Evolutionary conservation across 2,329 filamentous ascomycete species (phyloP), one percentile per base, ranked within the genome.

Genomic region (Ophiostoma angusticollis): DNA sequence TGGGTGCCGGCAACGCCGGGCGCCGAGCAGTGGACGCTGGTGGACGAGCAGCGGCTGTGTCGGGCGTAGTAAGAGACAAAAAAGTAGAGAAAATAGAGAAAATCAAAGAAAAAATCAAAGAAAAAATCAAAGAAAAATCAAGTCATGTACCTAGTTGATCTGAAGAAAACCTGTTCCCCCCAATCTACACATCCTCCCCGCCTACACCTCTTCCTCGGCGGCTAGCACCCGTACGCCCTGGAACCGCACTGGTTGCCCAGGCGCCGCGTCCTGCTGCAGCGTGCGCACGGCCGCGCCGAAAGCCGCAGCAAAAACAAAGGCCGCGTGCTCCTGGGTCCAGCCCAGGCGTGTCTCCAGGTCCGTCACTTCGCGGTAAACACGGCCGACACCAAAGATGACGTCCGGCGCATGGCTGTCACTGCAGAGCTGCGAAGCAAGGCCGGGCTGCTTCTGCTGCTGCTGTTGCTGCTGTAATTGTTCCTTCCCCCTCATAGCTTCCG

Each of bases 331-430:
- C 12, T 48, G 45, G 1, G 47, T 35, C 58, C 58, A 59, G 4
- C 54, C 55, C 9, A 59, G 23, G 3, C 38, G 35, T n/a, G n/a
- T n/a, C 35, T 56, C 51, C 5, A 59, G 38, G 14, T 58, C 52
- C 33, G 53, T 50, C 1, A 58, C 52, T 39, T 60, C 54, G 9
- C 52, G 47, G 37, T 58, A 60, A 6, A 45, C 45, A 40, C 45
- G 54, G 11, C 50, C 52, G 0, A 55, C 48, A 2, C 52, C 56
- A 6, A 46, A 45, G 6, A 60, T 46, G 9, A 58, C 49, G 36
- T 58, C 56, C 1, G 49, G 45, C 2, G 40, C 17, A 21, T 54
- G 48, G 14, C 22, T 27, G 24, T 41, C 38, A 28, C 42, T 35
- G 37, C 50, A 44, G 14, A 57, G 36, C 8, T 43, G 43, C 6